phyloP scores from a whole-genome alignment of 257 asterid species.

The Jasminum sambac region DNA sequence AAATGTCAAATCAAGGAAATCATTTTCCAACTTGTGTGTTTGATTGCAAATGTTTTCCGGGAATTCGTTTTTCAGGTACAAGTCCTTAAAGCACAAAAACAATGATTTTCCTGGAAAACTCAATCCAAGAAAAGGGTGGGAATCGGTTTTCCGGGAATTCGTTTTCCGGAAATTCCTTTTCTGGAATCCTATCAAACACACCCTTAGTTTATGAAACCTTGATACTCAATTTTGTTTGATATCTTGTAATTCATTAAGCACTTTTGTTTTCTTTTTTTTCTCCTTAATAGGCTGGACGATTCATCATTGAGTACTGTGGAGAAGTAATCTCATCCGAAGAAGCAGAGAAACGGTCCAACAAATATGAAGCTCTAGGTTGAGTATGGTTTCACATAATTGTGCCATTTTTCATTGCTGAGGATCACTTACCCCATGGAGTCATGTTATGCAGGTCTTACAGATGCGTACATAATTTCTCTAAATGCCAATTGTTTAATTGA shows the following conservation, averaged over 20 bases:
- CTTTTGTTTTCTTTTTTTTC: conserved; percentile 24
- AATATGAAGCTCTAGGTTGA: conserved; percentile 75
- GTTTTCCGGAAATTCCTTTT: too few species aligned
- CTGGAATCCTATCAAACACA: too few species aligned
- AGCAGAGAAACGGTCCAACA: conserved; percentile 67
- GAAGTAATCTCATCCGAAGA: conserved; percentile 80
- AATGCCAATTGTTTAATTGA: conserved; percentile 70
- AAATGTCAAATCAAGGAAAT: too few species aligned
- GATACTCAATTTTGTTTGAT: conserved; percentile 14
- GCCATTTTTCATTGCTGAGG: conserved; percentile 19
- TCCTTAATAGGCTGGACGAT: conserved; percentile 73
- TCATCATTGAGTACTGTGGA: conserved; percentile 87
- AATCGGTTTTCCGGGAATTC: too few species aligned
- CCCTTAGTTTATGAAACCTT: conserved; percentile 11
- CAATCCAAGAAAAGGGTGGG: too few species aligned
- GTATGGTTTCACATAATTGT: conserved; percentile 22
- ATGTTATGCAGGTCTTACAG: conserved; percentile 63
- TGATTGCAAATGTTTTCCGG: too few species aligned
- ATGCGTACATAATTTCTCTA: conserved; percentile 79
- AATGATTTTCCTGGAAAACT: too few species aligned
- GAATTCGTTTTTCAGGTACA: too few species aligned
- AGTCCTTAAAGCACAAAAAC: too few species aligned
- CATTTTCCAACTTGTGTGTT: too few species aligned
- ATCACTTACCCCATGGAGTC: conserved; percentile 20
- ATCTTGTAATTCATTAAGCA: background rate